These are phyloP conservation scores for Pseudogymnoascus sp. DNA, from an alignment of 2,329 filamentous ascomycete genomes.

Conservation along the genomic window DNA sequence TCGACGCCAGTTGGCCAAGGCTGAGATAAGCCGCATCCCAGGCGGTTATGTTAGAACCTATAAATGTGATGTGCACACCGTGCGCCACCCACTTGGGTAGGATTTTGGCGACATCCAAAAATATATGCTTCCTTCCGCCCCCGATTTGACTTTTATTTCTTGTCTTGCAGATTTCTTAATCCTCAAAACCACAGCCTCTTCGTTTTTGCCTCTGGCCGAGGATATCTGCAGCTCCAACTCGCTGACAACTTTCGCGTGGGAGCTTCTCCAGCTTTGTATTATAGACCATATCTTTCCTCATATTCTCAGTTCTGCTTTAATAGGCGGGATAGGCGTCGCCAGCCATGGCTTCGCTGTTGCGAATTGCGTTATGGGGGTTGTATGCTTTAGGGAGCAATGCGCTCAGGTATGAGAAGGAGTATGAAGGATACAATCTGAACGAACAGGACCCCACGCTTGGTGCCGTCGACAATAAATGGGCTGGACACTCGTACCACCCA, in stretches of 20 bases:
- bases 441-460: constrained; percentile 21
- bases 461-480: constrained; percentile 38
- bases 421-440: constrained; percentile 50
- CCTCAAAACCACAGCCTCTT: neutral
- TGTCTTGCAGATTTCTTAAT: constrained; percentile 7
- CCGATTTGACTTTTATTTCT: constrained; percentile 5
- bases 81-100: constrained; percentile 8
- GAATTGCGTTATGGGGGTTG: constrained; percentile 4
- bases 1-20: neutral
- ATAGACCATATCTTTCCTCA: neutral
- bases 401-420: constrained; percentile 6
- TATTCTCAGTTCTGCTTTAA: neutral
- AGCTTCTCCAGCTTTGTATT: neutral
- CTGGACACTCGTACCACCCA: constrained; percentile 40
- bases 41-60: constrained; percentile 7
- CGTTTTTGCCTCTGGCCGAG: neutral
- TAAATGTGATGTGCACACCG: constrained; percentile 6
- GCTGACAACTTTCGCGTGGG: neutral
- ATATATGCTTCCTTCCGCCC: constrained; percentile 5
- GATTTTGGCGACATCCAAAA: constrained; percentile 5
- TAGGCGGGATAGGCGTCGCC: neutral
- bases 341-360: constrained; percentile 8
- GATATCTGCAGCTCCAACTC: constrained; percentile 1
- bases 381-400: constrained; percentile 10
- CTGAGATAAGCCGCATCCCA: constrained; percentile 6